phyloP scores from a whole-genome alignment of 176 grass and related monocot species.

The Secale cereale region DNA sequence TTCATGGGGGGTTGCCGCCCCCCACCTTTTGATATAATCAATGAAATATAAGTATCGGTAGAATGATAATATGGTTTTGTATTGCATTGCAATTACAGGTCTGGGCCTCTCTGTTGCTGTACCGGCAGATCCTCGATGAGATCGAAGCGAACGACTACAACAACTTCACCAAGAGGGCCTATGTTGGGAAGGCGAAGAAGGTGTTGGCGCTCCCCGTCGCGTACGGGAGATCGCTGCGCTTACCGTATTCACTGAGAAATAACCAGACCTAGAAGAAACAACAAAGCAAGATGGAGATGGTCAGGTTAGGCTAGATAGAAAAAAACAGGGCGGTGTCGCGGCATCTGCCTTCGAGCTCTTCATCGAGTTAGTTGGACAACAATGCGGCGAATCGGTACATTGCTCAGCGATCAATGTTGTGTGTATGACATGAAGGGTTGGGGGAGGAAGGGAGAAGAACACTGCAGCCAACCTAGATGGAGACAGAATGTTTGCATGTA shows the following conservation, averaged over 20 bases:
- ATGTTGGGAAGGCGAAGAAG: conserved; percentile 86
- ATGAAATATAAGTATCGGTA: background rate
- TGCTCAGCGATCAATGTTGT: background rate
- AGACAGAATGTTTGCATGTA: background rate
- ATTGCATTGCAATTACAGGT: conserved; percentile 48
- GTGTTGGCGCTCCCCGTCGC: conserved; percentile 66
- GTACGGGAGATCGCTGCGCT: conserved; percentile 58
- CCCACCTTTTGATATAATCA: no score
- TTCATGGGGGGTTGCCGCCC: no score
- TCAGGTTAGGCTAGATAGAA: conserved; percentile 39
- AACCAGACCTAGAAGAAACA: conserved; percentile 5
- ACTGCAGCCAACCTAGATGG: background rate
- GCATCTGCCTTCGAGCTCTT: background rate
- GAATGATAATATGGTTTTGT: background rate
- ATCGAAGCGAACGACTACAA: conserved; percentile 96
- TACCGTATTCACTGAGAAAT: conserved; percentile 43
- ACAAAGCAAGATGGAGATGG: background rate
- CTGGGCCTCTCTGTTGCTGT: conserved; percentile 73
- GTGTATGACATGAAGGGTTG: background rate
- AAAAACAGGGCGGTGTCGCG: background rate
- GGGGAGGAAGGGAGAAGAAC: background rate
- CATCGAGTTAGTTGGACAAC: background rate
- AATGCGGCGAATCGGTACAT: background rate
- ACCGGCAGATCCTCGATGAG: conserved; percentile 89
- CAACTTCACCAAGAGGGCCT: conserved; percentile 88